phyloP scores from a whole-genome alignment of 306 rosid genomes.

The Cotoneaster glaucophyllus region DNA sequence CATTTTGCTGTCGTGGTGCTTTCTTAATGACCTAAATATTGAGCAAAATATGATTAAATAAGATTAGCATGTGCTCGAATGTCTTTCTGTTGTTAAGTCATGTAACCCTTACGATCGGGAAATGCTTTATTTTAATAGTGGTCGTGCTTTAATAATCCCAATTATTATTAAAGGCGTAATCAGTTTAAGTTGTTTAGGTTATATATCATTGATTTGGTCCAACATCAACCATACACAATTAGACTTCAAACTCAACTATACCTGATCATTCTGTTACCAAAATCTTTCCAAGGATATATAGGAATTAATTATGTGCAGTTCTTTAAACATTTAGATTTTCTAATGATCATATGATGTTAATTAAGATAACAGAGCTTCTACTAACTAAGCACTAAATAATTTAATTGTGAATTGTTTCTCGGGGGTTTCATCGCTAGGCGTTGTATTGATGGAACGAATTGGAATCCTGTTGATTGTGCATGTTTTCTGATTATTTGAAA shows the following conservation, averaged over 20 bases:
- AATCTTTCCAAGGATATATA: conserved; percentile 10
- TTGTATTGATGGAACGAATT: not conserved
- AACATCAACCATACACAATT: conserved; percentile 36
- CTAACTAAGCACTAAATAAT: not conserved
- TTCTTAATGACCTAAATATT: not conserved
- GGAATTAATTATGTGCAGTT: not conserved
- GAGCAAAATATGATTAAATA: not conserved
- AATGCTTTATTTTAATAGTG: conserved; percentile 11
- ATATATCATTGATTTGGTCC: conserved; percentile 16
- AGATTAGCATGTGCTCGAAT: conserved; percentile 23
- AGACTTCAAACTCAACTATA: conserved; percentile 10
- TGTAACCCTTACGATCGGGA: conserved; percentile 14
- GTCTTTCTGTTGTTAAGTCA: not conserved
- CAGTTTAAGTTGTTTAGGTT: conserved; percentile 12
- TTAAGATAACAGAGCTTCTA: not conserved
- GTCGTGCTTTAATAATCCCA: not conserved
- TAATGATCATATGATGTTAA: not conserved
- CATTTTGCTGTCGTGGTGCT: not conserved
- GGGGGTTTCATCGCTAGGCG: not conserved
- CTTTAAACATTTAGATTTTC: not conserved
- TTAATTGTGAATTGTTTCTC: not conserved
- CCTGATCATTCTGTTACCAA: conserved; percentile 2
- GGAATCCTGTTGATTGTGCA: not conserved
- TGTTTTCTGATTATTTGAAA: not conserved
- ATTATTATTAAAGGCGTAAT: not conserved